These are phyloP conservation scores for Suhomyces tanzawaensis DNA, from an alignment of 805 yeast species.

Conservation along the genomic window DNA sequence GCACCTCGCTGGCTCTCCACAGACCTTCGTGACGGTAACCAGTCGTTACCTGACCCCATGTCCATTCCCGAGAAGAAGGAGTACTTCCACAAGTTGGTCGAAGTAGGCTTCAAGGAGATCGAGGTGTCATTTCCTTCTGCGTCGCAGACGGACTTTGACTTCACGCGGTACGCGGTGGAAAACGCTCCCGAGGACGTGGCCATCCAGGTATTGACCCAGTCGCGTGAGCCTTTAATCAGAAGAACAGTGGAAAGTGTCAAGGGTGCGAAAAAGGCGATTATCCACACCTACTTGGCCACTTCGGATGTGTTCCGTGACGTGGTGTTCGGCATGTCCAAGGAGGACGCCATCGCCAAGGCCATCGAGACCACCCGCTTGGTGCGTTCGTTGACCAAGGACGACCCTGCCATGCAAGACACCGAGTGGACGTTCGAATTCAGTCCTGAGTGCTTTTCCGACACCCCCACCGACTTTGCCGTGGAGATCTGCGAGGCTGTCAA, in stretches of 20 bases:
- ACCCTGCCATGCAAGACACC: constrained; percentile 61
- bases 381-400: constrained; percentile 69
- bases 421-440: constrained; percentile 72
- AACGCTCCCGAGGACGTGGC: constrained; percentile 73
- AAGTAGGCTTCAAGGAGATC: constrained; percentile 76
- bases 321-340: constrained; percentile 68
- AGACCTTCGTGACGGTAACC: constrained; percentile 79
- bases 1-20: constrained; percentile 83
- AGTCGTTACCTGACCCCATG: constrained; percentile 82
- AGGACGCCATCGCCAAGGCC: constrained; percentile 67
- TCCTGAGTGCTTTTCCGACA: constrained; percentile 76
- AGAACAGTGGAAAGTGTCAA: constrained; percentile 71
- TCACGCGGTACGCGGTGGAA: constrained; percentile 76
- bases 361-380: constrained; percentile 69
- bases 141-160: constrained; percentile 79
- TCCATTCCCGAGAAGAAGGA: constrained; percentile 69
- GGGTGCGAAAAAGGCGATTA: constrained; percentile 71
- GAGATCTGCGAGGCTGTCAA: constrained; percentile 80
- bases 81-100: constrained; percentile 68
- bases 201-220: constrained; percentile 72
- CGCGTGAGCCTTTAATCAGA: constrained; percentile 70
- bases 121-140: constrained; percentile 82
- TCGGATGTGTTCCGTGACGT: constrained; percentile 73
- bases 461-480: constrained; percentile 70
- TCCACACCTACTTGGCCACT: constrained; percentile 74